phyloP scores from a whole-genome alignment of 2,329 filamentous ascomycete genomes.

The Cytospora mali region DNA sequence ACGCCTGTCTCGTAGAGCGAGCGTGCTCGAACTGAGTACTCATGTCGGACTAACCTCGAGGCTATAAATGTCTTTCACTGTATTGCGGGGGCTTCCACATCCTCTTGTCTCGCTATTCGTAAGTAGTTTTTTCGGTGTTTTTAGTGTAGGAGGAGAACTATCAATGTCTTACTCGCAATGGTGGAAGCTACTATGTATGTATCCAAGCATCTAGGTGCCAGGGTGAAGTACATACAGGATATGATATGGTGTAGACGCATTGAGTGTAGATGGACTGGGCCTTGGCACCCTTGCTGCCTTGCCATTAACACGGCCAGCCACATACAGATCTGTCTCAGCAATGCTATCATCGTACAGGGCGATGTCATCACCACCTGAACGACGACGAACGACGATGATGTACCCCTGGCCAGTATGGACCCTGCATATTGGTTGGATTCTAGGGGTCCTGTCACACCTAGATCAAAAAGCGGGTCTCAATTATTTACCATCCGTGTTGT shows the following conservation, averaged over 20 bases:
- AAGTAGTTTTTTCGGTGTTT: too few species aligned
- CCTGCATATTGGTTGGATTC: conserved; percentile 31
- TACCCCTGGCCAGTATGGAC: conserved; percentile 27
- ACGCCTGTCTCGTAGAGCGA: background rate
- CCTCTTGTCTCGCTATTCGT: too few species aligned
- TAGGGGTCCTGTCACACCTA: conserved; percentile 24
- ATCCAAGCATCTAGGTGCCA: too few species aligned
- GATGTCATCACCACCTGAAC: conserved; percentile 10
- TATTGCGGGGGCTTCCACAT: too few species aligned
- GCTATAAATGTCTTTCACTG: too few species aligned
- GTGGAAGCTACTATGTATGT: too few species aligned
- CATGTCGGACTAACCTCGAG: too few species aligned
- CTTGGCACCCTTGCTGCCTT: background rate
- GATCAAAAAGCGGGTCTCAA: conserved; percentile 7
- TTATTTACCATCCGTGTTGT: conserved; percentile 22
- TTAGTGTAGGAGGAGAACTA: too few species aligned
- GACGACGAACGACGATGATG: conserved; percentile 23
- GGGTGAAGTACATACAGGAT: background rate
- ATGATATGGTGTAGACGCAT: background rate
- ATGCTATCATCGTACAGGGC: conserved; percentile 17
- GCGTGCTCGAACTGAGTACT: background rate
- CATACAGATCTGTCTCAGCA: conserved; percentile 11
- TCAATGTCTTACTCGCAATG: too few species aligned
- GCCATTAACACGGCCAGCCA: conserved; percentile 7
- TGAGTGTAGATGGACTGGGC: background rate